Base-by-base conservation (phyloP, 768 basidiomycete species). In the Collybia nuda region DNA sequence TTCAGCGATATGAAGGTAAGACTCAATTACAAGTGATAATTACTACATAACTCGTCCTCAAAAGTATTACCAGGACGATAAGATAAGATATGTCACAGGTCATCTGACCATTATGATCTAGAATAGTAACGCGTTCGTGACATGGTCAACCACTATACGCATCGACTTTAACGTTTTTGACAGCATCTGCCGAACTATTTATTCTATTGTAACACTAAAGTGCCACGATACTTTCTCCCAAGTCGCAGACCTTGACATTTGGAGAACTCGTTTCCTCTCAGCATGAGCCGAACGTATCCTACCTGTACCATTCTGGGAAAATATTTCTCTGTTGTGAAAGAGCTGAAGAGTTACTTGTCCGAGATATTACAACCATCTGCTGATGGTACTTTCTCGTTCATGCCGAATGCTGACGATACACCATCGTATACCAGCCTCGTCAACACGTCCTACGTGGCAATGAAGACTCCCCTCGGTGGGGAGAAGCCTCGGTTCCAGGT, bases 391-490 rank as follows among this genome's bases (percentile, higher is more conserved):
- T 12, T 26, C 23, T 23, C 23, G 9, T 47, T 11, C 21, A 57
- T 64, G 51, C 44, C 46, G 11, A 57, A 54, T n/a, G 44, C 46
- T 18, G 56, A 53, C 7, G 76, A 73, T 26, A 51, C 64, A 3
- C 35, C 44, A 21, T 40, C 53, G 12, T 79, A 73, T 49, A 38
- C 21, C 5, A 53, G 62, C 21, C 62, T 85, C 5, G 54, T 87
- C n/a, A 65, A 67, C 23, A 70, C 68, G 1, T 67, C 83, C 0
- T 74, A 76, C 49, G 74, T 86, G 37, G 77, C 75, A 28, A 56
- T 70, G 40, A 69, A 65, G 39, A 48, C 51, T 12, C 28, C 41
- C 19, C 28, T 44, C 19, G 52, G 44, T 9, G 24, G 41, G 2
- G 50, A 56, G 11, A 51, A 24, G 40, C 56, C 52, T 15, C 57